Percentiles rank a stretch among this genome's conserved stretches.
Evolutionary conservation across 139 green algal genomes (phyloP).

Genomic region (Pleodorina starrii): DNA sequence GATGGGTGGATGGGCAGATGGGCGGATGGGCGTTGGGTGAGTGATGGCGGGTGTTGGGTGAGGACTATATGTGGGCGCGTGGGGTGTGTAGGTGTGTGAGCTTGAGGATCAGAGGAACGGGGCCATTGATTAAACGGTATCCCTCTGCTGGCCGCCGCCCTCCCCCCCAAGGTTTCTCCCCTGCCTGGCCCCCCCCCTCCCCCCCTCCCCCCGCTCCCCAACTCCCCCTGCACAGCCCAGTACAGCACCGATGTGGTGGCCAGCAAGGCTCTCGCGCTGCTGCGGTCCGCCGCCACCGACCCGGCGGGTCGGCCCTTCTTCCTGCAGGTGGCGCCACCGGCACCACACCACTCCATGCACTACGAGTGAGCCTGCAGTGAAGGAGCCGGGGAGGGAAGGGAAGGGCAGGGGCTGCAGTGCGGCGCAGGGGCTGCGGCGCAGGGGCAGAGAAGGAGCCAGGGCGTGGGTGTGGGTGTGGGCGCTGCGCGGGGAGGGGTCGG

Average conservation of each 20-base stretch:
- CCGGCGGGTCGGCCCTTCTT: slow-evolving; percentile 18
- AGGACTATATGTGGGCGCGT: no score
- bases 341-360: slow-evolving; percentile 45
- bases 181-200: not conserved
- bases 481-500: not conserved
- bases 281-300: slow-evolving; percentile 14
- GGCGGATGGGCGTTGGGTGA: not conserved
- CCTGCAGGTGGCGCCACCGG: slow-evolving; percentile 36
- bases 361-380: slow-evolving; percentile 52
- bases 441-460: no score
- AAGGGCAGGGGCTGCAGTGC: no score
- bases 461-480: not conserved
- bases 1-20: no score
- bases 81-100: no score
- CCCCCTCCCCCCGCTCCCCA: not conserved
- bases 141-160: no score
- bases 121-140: no score
- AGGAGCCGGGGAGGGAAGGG: no score
- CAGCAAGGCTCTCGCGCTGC: slow-evolving; percentile 25
- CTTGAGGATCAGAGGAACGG: no score
- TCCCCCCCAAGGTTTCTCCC: no score
- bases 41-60: not conserved
- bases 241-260: slow-evolving; percentile 35
- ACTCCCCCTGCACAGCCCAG: not conserved
- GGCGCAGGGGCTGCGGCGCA: no score